Conservation (phyloP, 768 basidiomycete genomes). For the Tricholoma terreum region DNA sequence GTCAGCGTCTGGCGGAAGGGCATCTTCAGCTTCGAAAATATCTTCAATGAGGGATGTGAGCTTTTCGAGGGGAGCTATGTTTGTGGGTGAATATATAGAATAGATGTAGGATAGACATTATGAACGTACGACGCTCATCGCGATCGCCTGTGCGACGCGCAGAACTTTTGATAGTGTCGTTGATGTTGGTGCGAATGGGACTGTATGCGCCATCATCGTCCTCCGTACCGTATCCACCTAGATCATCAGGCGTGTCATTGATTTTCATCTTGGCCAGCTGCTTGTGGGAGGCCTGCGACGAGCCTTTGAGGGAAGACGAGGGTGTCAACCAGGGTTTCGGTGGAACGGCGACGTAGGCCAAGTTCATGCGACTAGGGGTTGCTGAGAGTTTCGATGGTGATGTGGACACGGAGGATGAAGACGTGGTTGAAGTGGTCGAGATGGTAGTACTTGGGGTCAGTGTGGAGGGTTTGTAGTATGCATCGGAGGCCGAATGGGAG, state of each 20-base stretch:
- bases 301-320: constrained; percentile 33
- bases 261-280: constrained; percentile 27
- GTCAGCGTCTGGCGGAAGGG: constrained; percentile 56
- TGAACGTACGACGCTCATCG: constrained; percentile 63
- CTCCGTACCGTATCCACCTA: constrained; percentile 60
- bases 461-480: constrained; percentile 19
- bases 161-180: constrained; percentile 44
- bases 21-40: constrained; percentile 79
- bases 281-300: constrained; percentile 13
- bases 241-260: constrained; percentile 35
- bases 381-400: constrained; percentile 18
- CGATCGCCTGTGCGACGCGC: constrained; percentile 66
- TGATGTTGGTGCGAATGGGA: constrained; percentile 23
- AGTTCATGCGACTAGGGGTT: constrained; percentile 34
- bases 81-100: background rate
- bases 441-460: constrained; percentile 26
- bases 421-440: constrained; percentile 17
- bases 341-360: constrained; percentile 47
- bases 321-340: constrained; percentile 46
- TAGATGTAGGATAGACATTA: background rate
- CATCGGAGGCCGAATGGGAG: constrained; percentile 23
- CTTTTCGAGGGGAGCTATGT: constrained; percentile 68
- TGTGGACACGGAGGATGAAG: constrained; percentile 11
- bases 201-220: constrained; percentile 35
- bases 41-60: constrained; percentile 76